Base-by-base conservation (phyloP, 129 eudicot species). In the Sambucus nigra region DNA sequence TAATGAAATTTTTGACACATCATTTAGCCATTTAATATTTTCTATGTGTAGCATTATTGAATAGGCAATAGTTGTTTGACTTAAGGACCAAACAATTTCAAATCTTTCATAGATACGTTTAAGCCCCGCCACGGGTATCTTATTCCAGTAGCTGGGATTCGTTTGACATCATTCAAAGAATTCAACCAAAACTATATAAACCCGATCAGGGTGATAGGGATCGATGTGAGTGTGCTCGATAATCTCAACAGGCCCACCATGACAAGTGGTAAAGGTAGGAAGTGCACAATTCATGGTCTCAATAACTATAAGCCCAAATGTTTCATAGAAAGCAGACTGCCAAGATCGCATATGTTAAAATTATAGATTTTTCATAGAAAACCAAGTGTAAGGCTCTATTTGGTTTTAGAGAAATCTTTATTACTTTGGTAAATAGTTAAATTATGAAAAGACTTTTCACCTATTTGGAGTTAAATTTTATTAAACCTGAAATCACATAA, bases 191-290 rank as follows among this genome's bases (percentile, higher is more conserved):
- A 24, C 29, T 16, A n/a, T 39, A 9, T 71, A 13, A 27, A 54
- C 71, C 40, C 45, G 56, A 15, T 71, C 71, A 18, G 66, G 62
- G 46, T 71, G 71, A 51, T 64, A 47, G 15, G 77, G 77, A 46
- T 71, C 77, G 26, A 71, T 71, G 60, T 71, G 77, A 25, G 67
- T 63, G 45, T 71, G 51, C 44, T 56, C 70, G 1, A 71, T 71
- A 12, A 71, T 71, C 66, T 71, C 77, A 22, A 63, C 71, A 7
- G 77, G 77, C 11, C 77, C 77, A 12, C 77, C 77, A 44, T 71
- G 63, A 51, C 67, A 64, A 18, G 77, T 71, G 35, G 77, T 71
- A 33, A 71, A 71, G 1, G 77, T 58, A 8, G 77, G 77, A 33
- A 71, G 57, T 11, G 67, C 77, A 47, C 71, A 57, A 11, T 62